These are phyloP conservation scores for Coprinopsis sp. DNA, from an alignment of 768 basidiomycete genomes.

Conservation along the genomic window DNA sequence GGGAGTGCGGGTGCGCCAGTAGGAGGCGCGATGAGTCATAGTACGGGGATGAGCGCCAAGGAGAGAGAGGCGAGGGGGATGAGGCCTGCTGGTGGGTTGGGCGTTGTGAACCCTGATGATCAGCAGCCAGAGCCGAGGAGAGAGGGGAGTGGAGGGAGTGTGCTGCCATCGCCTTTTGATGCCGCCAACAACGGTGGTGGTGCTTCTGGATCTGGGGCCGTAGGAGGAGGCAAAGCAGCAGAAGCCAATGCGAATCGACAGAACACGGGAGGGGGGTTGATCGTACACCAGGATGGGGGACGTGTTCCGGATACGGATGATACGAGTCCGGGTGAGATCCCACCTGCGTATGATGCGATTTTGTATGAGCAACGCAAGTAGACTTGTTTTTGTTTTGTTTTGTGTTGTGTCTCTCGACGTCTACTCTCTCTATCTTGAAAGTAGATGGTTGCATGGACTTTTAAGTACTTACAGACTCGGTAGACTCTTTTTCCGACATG, in stretches of 20 bases:
- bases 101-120: background rate
- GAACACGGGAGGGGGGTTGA: background rate
- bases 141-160: background rate
- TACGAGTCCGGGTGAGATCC: conserved; percentile 15
- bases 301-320: conserved; percentile 5
- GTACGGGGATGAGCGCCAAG: conserved; percentile 14
- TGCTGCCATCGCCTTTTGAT: background rate
- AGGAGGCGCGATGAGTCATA: background rate
- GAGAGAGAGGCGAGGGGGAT: conserved; percentile 18
- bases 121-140: background rate
- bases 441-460: no score
- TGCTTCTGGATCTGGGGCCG: background rate
- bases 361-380: no score
- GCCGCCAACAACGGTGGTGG: background rate
- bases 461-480: no score
- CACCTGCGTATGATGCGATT: conserved; percentile 21
- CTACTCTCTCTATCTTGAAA: no score
- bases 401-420: no score
- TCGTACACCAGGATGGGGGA: conserved; percentile 12
- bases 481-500: no score
- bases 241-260: no score
- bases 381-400: no score
- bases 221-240: no score
- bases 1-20: background rate
- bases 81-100: conserved; percentile 7